Evolutionary conservation across 257 asterid species (phyloP), one percentile per base, ranked within the genome.

Genomic region (Solanum virginianum): DNA sequence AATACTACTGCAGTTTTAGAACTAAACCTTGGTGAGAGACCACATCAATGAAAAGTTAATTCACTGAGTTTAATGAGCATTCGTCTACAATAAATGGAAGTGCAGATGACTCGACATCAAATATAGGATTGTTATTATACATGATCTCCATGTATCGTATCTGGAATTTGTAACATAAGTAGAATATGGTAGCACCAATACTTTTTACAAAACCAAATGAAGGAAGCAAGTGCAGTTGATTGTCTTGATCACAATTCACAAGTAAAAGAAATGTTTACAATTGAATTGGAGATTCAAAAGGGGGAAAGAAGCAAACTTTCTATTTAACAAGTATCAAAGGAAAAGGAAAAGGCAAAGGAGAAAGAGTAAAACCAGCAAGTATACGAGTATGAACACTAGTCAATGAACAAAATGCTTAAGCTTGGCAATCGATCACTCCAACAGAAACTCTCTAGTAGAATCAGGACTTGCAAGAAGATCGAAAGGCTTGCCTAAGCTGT

Each of bases 381-480:
- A 53, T 79, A 79, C 49, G 10, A 16, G 65, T 79, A 79, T 79
- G 83, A 79, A 77, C 82, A 53, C 82, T 26, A 79, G 63, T 53
- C 24, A 79, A 79, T 79, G 47, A 77, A 79, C 65, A 79, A 79
- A 79, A 16, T 53, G 80, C 79, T 86, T 87, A 82, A 77, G 54
- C 65, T 63, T 15, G 81, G 84, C 83, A 88, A 85, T 90, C 84
- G 2, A 53, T 91, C 91, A 91, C 9, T 85, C 93, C 91, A 95
- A 87, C 84, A 90, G 86, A 90, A 94, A 86, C 72, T 91, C 83
- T 62, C 85, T 60, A 10, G 79, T 72, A 65, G 92, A 82, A 85
- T 94, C 98, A 15, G 95, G 94, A 89, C 95, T 92, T n/a, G 92
- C 93, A 83, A 95, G 96, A 86, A 97, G 95, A 83, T 93, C 91